phyloP scores from a whole-genome alignment of 1,139 yeast species.

The Hanseniaspora sp. region DNA sequence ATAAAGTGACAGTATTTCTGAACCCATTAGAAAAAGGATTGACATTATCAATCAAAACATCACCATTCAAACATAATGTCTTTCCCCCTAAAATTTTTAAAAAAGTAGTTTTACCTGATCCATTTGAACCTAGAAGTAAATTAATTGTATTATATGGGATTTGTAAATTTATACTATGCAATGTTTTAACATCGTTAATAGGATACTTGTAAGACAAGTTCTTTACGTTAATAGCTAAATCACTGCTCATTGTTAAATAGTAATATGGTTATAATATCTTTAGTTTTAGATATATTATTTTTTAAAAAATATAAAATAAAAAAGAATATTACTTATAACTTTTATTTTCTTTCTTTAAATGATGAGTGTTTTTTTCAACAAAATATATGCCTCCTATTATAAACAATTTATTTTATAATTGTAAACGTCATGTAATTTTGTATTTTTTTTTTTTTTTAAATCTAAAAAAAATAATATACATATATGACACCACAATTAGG shows the following conservation, averaged over 20 bases:
- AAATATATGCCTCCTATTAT: too few species aligned
- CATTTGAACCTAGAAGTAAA: constrained; percentile 81
- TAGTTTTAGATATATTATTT: background rate
- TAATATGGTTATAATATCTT: background rate
- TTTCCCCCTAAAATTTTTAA: constrained; percentile 81
- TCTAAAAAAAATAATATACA: too few species aligned
- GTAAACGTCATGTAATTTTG: too few species aligned
- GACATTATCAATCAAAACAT: constrained; percentile 54
- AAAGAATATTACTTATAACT: too few species aligned
- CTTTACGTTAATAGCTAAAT: constrained; percentile 52
- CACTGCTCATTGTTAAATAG: constrained; percentile 2
- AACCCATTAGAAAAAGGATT: constrained; percentile 58
- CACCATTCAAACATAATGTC: constrained; percentile 66
- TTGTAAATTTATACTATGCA: constrained; percentile 48
- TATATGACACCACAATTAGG: too few species aligned
- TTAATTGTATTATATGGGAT: constrained; percentile 67
- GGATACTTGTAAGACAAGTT: constrained; percentile 63
- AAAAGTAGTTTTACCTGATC: constrained; percentile 92
- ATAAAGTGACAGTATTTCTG: constrained; percentile 26
- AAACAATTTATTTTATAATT: too few species aligned
- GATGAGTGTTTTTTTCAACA: too few species aligned
- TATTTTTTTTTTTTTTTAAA: too few species aligned
- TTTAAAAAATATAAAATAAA: too few species aligned
- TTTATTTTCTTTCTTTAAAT: too few species aligned
- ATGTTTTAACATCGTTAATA: constrained; percentile 48